Conservation (phyloP, 2,329 filamentous ascomycete genomes). For the Chaetomiaceae sp. region DNA sequence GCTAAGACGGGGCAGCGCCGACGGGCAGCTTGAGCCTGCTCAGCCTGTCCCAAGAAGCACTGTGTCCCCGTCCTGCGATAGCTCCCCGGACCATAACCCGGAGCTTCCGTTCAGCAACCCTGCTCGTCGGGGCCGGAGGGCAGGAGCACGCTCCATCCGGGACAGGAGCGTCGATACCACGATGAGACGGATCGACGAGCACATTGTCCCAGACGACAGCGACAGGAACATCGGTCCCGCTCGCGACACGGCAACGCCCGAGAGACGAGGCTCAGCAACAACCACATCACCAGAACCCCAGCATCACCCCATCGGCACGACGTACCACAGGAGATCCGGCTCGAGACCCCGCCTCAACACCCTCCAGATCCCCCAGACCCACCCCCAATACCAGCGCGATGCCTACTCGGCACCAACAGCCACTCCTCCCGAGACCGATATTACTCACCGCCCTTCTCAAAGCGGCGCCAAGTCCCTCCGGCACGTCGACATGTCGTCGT, state of each 20-base stretch:
- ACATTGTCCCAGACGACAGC: constrained; percentile 4
- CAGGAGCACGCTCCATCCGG: constrained; percentile 6
- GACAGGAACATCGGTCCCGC: not conserved
- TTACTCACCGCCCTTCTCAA: not conserved
- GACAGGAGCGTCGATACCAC: constrained; percentile 17
- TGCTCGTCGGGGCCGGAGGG: constrained; percentile 4
- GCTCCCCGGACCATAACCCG: constrained; percentile 16
- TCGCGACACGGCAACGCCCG: not conserved
- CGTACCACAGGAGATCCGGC: not conserved
- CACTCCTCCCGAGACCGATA: constrained; percentile 7
- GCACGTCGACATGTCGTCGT: not conserved
- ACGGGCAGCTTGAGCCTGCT: not conserved
- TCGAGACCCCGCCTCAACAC: constrained; percentile 4
- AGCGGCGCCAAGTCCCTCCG: constrained; percentile 9
- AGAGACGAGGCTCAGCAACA: not conserved
- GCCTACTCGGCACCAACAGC: constrained; percentile 10
- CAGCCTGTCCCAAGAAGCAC: not conserved
- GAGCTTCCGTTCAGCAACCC: constrained; percentile 13
- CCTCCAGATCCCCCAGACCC: constrained; percentile 7
- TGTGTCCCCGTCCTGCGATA: constrained; percentile 10
- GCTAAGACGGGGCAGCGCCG: not conserved
- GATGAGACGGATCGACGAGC: constrained; percentile 23
- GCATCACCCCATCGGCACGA: not conserved
- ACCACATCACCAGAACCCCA: constrained; percentile 3
- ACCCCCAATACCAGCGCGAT: not conserved